phyloP scores from a whole-genome alignment of 148 eudicot genomes.

The Amaranthus palmeri region DNA sequence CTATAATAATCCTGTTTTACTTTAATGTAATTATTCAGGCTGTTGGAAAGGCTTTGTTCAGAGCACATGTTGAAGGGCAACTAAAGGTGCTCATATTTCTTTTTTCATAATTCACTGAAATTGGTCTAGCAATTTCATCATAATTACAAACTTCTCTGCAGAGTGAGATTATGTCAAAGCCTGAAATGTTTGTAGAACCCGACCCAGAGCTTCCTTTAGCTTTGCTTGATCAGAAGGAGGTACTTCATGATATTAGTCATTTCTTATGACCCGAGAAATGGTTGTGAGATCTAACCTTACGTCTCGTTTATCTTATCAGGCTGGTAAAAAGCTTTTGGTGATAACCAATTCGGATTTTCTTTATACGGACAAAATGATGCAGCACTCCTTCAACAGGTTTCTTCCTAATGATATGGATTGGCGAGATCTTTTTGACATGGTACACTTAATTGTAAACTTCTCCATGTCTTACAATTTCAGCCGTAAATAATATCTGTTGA shows the following conservation, averaged over 20 bases:
- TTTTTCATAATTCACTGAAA: background rate
- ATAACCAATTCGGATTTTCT: slow-evolving; percentile 91
- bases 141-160: slow-evolving; percentile 29
- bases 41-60: slow-evolving; percentile 96
- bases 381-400: slow-evolving; percentile 83
- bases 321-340: slow-evolving; percentile 84
- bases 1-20: slow-evolving; percentile 8
- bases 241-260: slow-evolving; percentile 21
- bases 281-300: slow-evolving; percentile 10
- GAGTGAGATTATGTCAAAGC: slow-evolving; percentile 99
- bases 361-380: slow-evolving; percentile 95
- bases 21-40: slow-evolving; percentile 50
- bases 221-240: slow-evolving; percentile 95
- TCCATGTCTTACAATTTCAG: background rate
- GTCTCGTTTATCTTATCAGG: slow-evolving; percentile 43
- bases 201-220: slow-evolving; percentile 97
- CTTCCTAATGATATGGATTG: slow-evolving; percentile 94
- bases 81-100: slow-evolving; percentile 57
- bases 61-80: slow-evolving; percentile 98
- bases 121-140: slow-evolving; percentile 7
- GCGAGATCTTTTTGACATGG: slow-evolving; percentile 97
- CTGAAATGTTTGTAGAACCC: slow-evolving; percentile 92
- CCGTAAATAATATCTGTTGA: background rate
- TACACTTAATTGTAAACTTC: slow-evolving; percentile 24
- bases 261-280: background rate